Evolutionary conservation across 768 basidiomycete species (phyloP).

Genomic region (Mycena amicta): DNA sequence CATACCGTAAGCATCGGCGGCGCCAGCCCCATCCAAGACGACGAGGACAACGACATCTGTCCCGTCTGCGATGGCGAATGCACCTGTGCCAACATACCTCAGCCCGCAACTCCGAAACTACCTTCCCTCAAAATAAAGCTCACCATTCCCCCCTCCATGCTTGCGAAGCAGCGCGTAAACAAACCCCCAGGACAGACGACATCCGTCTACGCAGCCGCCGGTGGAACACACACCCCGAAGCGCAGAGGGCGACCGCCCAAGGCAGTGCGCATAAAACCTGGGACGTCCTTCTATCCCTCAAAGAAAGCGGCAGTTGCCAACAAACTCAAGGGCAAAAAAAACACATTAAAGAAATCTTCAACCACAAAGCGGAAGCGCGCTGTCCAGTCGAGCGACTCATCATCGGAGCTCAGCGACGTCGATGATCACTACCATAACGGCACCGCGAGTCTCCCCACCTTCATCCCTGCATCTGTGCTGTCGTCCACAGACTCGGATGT

Average conservation of each 20-base stretch:
- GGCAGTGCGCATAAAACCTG: constrained; percentile 35
- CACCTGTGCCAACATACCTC: constrained; percentile 63
- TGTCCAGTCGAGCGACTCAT: constrained; percentile 31
- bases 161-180: constrained; percentile 42
- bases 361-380: constrained; percentile 39
- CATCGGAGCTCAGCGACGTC: constrained; percentile 42
- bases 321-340: constrained; percentile 34
- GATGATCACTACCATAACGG: constrained; percentile 36
- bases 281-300: constrained; percentile 24
- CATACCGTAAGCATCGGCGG: constrained; percentile 59
- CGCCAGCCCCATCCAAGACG: constrained; percentile 51
- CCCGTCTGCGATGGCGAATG: constrained; percentile 91
- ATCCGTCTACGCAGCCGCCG: constrained; percentile 43
- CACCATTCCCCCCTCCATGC: constrained; percentile 59
- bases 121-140: constrained; percentile 74
- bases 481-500: constrained; percentile 50
- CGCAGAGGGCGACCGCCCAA: constrained; percentile 64
- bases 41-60: constrained; percentile 86
- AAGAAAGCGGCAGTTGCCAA: constrained; percentile 19
- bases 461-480: constrained; percentile 64
- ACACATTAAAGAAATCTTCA: constrained; percentile 31
- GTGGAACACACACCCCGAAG: constrained; percentile 42
- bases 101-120: constrained; percentile 35
- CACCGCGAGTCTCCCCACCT: constrained; percentile 59
- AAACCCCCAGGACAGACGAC: constrained; percentile 36